Base-by-base conservation (phyloP, 305 asterid genomes). In the Plantago rigida region DNA sequence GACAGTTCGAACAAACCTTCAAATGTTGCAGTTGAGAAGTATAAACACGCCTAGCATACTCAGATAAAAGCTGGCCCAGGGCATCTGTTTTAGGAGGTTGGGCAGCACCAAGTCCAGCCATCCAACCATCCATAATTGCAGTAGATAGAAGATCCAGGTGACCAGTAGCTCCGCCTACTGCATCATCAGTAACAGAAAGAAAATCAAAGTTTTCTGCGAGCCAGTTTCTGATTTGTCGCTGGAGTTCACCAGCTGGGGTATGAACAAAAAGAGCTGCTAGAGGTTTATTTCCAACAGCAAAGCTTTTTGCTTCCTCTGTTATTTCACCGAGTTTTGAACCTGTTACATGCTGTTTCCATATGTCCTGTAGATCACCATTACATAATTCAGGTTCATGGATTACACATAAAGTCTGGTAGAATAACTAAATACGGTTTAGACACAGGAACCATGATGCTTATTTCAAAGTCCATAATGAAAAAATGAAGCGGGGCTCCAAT, bases 21-120 rank as follows among this genome's bases (percentile, higher is more conserved):
- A 93, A 71, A 79, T 89, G 96, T 77, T 93, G 99, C 72, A 93
- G 75, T 66, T 93, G 99, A 66, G 97, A 83, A 76, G 82, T 85
- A 78, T 83, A 93, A 47, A 89, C 91, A 60, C 95, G 83, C 68
- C 89, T 85, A 36, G 95, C 95, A 75, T 93, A 93, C 78, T 85
- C 96, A 48, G 94, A 84, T 70, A 93, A 85, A 70, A 93, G 97
- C 69, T 84, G 97, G 61, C 99, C 99, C 54, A 93, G 92, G 59
- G 99, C 99, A 85, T 93, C 99, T 60, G 99, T 85, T 49, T 34
- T 69, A 53, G 99, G 99, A 65, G 88, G 96, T 61, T 75, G 79
- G 60, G 99, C 99, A 70, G 97, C 92, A 68, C 99, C 99, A 69
- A 93, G 94, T 62, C 99, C 99, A 68, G 99, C 97, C 99, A 93